phyloP scores from a whole-genome alignment of 2,329 filamentous ascomycete species.

The Salinomyces thailandicus region DNA sequence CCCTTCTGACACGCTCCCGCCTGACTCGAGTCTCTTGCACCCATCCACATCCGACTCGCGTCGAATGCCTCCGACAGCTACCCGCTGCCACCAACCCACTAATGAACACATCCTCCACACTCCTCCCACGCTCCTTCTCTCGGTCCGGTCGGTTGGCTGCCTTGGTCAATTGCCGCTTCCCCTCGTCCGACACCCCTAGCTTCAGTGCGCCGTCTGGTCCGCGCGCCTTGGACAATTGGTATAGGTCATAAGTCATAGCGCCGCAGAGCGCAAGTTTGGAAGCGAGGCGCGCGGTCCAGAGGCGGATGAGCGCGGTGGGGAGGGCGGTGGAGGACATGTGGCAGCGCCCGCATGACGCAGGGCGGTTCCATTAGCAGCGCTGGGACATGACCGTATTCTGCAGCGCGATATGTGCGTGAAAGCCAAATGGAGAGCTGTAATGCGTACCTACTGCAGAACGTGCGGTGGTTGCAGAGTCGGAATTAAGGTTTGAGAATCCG shows the following conservation, averaged over 20 bases:
- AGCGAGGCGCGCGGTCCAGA: conserved; percentile 10
- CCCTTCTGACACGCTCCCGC: conserved; percentile 10
- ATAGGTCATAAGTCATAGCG: conserved; percentile 27
- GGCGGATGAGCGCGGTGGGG: conserved; percentile 6
- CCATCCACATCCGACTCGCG: background rate
- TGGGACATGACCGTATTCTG: no score
- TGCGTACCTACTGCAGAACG: no score
- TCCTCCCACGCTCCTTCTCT: conserved; percentile 28
- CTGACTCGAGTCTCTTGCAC: conserved; percentile 6
- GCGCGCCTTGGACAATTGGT: conserved; percentile 9
- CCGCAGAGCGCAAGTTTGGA: conserved; percentile 9
- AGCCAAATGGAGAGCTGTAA: no score
- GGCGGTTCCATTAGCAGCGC: conserved; percentile 14
- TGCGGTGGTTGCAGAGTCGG: no score
- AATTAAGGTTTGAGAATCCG: background rate
- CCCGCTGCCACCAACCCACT: conserved; percentile 43
- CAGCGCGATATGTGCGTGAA: no score
- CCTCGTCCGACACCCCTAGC: conserved; percentile 7
- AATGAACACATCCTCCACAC: conserved; percentile 44
- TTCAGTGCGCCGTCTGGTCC: conserved; percentile 10
- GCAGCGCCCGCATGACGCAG: conserved; percentile 49
- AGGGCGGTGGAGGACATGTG: conserved; percentile 47
- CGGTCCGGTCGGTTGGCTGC: background rate
- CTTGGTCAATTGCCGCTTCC: conserved; percentile 2
- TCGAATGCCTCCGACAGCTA: conserved; percentile 39